phyloP scores from a whole-genome alignment of 2,329 filamentous ascomycete genomes.

The Leptographium procerum region DNA sequence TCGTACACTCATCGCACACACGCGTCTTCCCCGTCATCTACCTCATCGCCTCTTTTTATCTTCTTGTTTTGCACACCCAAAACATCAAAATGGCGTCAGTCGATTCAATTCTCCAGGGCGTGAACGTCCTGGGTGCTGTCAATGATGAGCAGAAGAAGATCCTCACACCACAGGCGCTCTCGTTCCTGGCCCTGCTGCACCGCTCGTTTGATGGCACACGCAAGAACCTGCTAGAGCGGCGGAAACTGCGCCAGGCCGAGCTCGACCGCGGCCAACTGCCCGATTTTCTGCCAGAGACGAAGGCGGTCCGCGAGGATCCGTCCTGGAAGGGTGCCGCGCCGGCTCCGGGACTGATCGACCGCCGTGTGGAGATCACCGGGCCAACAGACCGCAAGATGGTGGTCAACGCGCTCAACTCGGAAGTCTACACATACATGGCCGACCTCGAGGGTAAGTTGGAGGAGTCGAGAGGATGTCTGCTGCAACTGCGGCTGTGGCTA shows the following conservation, averaged over 20 bases:
- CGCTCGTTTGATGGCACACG: conserved; percentile 85
- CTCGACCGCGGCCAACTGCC: conserved; percentile 80
- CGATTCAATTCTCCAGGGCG: conserved; percentile 74
- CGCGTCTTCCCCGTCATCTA: too few relatives aligned
- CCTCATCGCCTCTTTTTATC: background rate
- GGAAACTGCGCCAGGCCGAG: conserved; percentile 78
- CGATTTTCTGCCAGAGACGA: conserved; percentile 93
- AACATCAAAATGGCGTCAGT: conserved; percentile 48
- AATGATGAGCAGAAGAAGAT: conserved; percentile 78
- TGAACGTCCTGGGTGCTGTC: conserved; percentile 71
- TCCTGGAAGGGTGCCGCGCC: conserved; percentile 89
- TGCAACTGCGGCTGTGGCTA: background rate
- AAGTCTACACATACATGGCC: conserved; percentile 99
- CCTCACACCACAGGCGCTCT: conserved; percentile 76
- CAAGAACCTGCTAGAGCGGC: conserved; percentile 79
- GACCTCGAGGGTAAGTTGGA: conserved; percentile 76
- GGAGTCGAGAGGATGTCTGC: background rate
- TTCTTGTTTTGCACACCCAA: background rate
- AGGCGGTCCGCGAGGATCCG: conserved; percentile 85
- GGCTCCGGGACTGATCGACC: conserved; percentile 84
- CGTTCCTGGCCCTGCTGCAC: conserved; percentile 89
- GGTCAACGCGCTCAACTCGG: conserved; percentile 87
- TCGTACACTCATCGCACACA: too few relatives aligned
- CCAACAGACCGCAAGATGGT: conserved; percentile 99
- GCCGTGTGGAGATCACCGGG: conserved; percentile 92